phyloP scores from a whole-genome alignment of 1,284 basidiomycete species.

The Microbotryum silenes-acaulis region DNA sequence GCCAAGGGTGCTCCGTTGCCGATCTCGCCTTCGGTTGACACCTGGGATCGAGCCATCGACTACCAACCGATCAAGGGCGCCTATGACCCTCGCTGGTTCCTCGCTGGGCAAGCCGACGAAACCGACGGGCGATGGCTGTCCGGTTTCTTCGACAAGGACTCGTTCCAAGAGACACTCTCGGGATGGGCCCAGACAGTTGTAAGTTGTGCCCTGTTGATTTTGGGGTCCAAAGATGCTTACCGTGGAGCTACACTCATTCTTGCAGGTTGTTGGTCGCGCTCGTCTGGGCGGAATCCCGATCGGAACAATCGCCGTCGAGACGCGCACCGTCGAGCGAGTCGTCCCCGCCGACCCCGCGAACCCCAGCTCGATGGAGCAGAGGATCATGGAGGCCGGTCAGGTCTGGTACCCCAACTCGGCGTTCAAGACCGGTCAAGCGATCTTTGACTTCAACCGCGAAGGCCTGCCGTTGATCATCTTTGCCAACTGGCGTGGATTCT shows the following conservation, averaged over 20 bases:
- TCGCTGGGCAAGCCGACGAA: conserved; percentile 86
- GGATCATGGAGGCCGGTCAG: conserved; percentile 98
- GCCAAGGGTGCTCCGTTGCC: conserved; percentile 69
- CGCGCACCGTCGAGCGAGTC: conserved; percentile 91
- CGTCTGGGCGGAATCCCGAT: conserved; percentile 94
- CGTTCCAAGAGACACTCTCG: conserved; percentile 91
- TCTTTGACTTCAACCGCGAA: conserved; percentile 97
- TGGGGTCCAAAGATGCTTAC: neutral
- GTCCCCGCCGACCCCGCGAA: conserved; percentile 99
- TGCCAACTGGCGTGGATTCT: conserved; percentile 99
- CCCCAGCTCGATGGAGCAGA: conserved; percentile 91
- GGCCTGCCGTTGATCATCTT: conserved; percentile 96
- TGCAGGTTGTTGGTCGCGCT: conserved; percentile 72
- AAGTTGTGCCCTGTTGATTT: conserved; percentile 16
- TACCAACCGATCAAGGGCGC: conserved; percentile 88
- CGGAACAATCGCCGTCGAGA: conserved; percentile 97
- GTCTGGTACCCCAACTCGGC: conserved; percentile 99
- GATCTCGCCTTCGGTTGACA: conserved; percentile 59
- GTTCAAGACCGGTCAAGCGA: conserved; percentile 99
- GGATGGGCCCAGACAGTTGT: conserved; percentile 98
- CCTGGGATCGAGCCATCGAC: conserved; percentile 87
- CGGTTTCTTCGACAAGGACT: conserved; percentile 94
- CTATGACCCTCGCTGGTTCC: conserved; percentile 97
- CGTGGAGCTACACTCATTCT: neutral
- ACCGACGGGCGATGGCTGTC: conserved; percentile 60